These are phyloP conservation scores for Malassezia sp. DNA, from an alignment of 1,284 basidiomycete genomes.

Conservation along the genomic window DNA sequence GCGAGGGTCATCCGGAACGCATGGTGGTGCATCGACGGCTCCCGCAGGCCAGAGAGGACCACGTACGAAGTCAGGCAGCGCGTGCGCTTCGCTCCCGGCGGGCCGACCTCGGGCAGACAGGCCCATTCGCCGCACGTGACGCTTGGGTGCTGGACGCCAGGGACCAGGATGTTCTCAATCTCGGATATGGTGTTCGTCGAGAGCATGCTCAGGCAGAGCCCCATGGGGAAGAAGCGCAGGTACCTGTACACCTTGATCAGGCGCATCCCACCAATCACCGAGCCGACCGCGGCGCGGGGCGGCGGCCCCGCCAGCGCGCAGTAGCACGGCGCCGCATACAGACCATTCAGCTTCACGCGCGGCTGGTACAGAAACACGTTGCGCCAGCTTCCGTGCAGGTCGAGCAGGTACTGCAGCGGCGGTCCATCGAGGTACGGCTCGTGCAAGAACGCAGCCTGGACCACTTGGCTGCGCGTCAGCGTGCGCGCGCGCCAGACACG, in stretches of 20 bases:
- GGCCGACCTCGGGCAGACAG: constrained; percentile 17
- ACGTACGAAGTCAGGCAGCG: too few relatives aligned
- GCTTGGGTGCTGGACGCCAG: constrained; percentile 56
- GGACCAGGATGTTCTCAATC: constrained; percentile 65
- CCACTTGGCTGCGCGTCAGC: too few relatives aligned
- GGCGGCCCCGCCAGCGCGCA: too few relatives aligned
- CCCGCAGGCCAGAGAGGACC: constrained; percentile 34
- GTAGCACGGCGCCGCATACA: constrained; percentile 41
- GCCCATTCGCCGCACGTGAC: too few relatives aligned
- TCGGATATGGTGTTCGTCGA: constrained; percentile 69
- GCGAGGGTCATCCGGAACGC: constrained; percentile 72
- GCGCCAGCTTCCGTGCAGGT: constrained; percentile 35
- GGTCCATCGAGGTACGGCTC: too few relatives aligned
- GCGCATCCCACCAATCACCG: constrained; percentile 41
- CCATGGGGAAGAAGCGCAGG: constrained; percentile 78
- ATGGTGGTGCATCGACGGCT: constrained; percentile 53
- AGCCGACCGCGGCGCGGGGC: too few relatives aligned
- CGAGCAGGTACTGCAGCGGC: constrained; percentile 14
- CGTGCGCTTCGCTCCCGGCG: background rate
- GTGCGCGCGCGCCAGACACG: too few relatives aligned
- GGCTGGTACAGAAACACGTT: constrained; percentile 39
- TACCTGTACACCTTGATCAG: constrained; percentile 57
- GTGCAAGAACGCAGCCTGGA: constrained; percentile 30
- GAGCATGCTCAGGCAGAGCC: constrained; percentile 70
- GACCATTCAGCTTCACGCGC: constrained; percentile 37